A percentile compares a stretch with the other conserved stretches of the same genome.
phyloP scores from a whole-genome alignment of 805 yeast genomes.

The Zygoascus biomembranicola region DNA sequence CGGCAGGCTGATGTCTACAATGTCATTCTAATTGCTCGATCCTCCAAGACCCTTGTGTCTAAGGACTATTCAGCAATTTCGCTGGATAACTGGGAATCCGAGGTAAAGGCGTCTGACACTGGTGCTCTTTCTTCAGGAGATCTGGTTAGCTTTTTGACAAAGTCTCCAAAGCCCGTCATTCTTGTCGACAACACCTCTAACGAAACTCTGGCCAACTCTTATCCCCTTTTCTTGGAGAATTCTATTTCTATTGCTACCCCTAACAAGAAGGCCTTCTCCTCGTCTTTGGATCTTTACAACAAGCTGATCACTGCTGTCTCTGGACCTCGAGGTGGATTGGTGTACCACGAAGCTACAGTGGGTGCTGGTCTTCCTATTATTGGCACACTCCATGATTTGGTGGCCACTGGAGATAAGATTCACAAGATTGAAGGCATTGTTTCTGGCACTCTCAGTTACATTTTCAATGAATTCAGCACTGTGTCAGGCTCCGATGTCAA shows the following conservation, averaged over 20 bases:
- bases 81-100: conserved; percentile 48
- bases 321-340: conserved; percentile 57
- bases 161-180: conserved; percentile 66
- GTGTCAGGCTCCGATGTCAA: conserved; percentile 47
- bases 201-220: conserved; percentile 63
- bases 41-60: conserved; percentile 60
- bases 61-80: conserved; percentile 65
- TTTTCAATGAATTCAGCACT: conserved; percentile 88
- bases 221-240: conserved; percentile 61
- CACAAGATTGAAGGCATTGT: conserved; percentile 91
- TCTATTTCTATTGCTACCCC: conserved; percentile 97
- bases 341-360: conserved; percentile 96
- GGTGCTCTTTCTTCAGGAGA: conserved; percentile 48
- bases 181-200: conserved; percentile 93
- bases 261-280: conserved; percentile 93
- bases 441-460: conserved; percentile 91
- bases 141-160: conserved; percentile 53
- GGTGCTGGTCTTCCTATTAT: conserved; percentile 98
- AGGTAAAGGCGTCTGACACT: conserved; percentile 39
- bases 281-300: conserved; percentile 68
- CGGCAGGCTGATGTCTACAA: conserved; percentile 53
- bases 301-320: conserved; percentile 52
- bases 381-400: conserved; percentile 78
- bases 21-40: conserved; percentile 71
- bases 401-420: conserved; percentile 88